Base-by-base conservation (phyloP, 1,284 basidiomycete species). In the Papiliotrema flavescens region DNA sequence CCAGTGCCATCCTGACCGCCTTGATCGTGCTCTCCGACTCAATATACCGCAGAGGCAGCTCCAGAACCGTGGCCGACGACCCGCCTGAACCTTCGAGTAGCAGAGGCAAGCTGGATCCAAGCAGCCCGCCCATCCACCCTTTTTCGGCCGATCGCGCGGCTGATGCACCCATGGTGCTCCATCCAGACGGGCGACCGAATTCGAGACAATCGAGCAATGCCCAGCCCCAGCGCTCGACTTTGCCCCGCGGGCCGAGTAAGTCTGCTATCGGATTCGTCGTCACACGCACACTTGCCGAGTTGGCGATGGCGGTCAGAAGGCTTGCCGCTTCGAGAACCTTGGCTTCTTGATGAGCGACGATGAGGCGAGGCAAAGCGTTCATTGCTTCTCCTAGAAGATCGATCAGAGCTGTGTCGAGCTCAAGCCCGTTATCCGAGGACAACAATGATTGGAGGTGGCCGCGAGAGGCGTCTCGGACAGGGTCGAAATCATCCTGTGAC, bases 181-280 rank as follows among this genome's bases (percentile, higher is more conserved):
- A 85, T 17, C 71, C 72, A 0, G 80, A 69, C 3, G 85, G 86
- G 34, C 81, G 79, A 1, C 78, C 79, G 56, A 94, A 83, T 63
- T 89, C 85, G 26, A 94, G 76, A 15, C 86, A 88, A 2, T 84
- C 82, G 26, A 95, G 79, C 1, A 95, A 69, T 41, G 83, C 82
- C 85, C 87, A 90, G 1, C 89, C 89, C 92, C 91, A 95, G 71
- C 85, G 85, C 64, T 94, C 89, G 19, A 95, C 84, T 0, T 87
- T 85, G 4, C 91, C 91, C 0, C 79, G 81, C 0, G 90, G 87
- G 2, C 91, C 90, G 0, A 94, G 80, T 5, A 95, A 79, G 51
- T 82, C 81, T 3, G 81, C 82, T 5, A 91, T 79, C 14, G 65
- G 55, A 35, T 65, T 67, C 56, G 37, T 81, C 37, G 43, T 56